A percentile compares a stretch with the other conserved stretches of the same genome.
phyloP scores from a whole-genome alignment of 1,284 basidiomycete species.

The Sanghuangporus baumii region DNA sequence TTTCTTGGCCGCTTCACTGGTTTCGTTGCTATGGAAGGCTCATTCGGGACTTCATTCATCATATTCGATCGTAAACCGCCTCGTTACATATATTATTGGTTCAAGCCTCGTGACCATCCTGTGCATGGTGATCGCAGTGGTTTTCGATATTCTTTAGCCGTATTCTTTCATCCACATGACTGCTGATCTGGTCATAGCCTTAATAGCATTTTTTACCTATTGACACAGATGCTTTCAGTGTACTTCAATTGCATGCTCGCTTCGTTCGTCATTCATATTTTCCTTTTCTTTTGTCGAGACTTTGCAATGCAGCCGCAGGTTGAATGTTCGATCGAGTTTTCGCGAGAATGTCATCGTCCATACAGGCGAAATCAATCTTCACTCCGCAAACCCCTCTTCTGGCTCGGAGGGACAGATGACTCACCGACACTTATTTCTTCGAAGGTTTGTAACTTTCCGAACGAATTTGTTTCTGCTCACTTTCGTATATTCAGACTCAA shows the following conservation, averaged over 20 bases:
- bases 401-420: too few relatives aligned
- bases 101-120: conserved; percentile 18
- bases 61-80: conserved; percentile 11
- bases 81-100: conserved; percentile 16
- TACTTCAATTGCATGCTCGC: conserved; percentile 3
- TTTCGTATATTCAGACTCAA: too few relatives aligned
- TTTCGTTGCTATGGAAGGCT: conserved; percentile 1
- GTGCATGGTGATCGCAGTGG: background rate
- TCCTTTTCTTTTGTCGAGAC: background rate
- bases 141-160: background rate
- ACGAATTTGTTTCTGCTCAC: too few relatives aligned
- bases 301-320: background rate
- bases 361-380: too few relatives aligned
- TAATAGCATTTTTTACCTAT: background rate
- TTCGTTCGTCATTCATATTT: background rate
- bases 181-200: background rate
- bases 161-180: background rate
- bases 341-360: background rate
- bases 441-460: too few relatives aligned
- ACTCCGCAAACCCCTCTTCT: too few relatives aligned
- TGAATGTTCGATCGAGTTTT: background rate
- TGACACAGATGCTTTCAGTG: background rate
- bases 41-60: conserved; percentile 5
- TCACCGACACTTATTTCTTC: too few relatives aligned
- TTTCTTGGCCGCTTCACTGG: conserved; percentile 7